Percentiles rank a stretch among this genome's conserved stretches.
Conservation (phyloP, 164 flowering plant species). For the Vitis vinifera region DNA sequence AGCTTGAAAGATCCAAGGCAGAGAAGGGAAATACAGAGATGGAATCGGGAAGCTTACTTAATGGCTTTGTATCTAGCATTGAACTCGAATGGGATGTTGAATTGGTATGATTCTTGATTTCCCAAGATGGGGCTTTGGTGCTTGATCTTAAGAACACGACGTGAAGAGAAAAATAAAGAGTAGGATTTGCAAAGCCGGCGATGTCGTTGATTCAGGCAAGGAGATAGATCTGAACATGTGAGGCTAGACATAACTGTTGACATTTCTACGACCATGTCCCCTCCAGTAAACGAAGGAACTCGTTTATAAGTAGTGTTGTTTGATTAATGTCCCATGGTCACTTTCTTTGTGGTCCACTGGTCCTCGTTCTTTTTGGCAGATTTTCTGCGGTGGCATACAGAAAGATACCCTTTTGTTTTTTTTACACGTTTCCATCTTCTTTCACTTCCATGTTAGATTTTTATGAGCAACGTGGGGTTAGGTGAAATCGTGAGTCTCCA, state of each 20-base stretch:
- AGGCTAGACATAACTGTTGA: background rate
- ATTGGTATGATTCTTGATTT: background rate
- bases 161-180: background rate
- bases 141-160: background rate
- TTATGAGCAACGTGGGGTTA: no score
- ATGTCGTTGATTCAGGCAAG: background rate
- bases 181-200: background rate
- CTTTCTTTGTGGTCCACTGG: no score
- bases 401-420: no score
- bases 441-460: no score
- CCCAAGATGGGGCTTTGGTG: background rate
- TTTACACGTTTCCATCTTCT: no score
- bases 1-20: background rate
- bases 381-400: no score
- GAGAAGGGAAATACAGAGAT: background rate
- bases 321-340: no score
- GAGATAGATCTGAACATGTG: background rate
- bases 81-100: no score
- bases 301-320: no score
- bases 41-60: background rate
- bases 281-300: no score
- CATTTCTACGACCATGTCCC: background rate
- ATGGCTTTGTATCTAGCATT: background rate
- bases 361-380: no score
- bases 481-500: no score